phyloP scores from a whole-genome alignment of 805 yeast genomes.

The Debaryomyces prosopidis region DNA sequence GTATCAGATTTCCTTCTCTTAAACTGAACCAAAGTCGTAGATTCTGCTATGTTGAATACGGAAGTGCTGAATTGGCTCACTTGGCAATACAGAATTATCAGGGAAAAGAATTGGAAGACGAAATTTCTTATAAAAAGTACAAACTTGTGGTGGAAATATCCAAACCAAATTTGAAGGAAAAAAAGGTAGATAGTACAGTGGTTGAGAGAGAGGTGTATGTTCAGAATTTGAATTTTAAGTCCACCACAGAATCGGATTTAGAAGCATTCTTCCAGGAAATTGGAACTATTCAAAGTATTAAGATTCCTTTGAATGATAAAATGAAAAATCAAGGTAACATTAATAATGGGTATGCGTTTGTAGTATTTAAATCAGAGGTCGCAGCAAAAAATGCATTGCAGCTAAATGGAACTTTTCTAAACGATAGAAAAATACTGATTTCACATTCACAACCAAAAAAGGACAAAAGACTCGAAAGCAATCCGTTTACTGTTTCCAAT shows the following conservation, averaged over 20 bases:
- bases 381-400: slow-evolving; percentile 50
- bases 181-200: slow-evolving; percentile 45
- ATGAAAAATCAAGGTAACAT: slow-evolving; percentile 29
- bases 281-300: slow-evolving; percentile 56
- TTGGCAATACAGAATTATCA: slow-evolving; percentile 44
- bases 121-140: slow-evolving; percentile 22
- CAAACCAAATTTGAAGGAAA: slow-evolving; percentile 41
- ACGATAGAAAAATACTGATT: slow-evolving; percentile 51
- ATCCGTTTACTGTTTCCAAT: slow-evolving; percentile 7
- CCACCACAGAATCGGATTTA: slow-evolving; percentile 40
- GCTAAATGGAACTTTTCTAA: slow-evolving; percentile 41
- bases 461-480: slow-evolving; percentile 13
- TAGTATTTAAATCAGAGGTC: slow-evolving; percentile 44
- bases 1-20: slow-evolving; percentile 66
- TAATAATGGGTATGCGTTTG: slow-evolving; percentile 69
- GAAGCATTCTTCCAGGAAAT: slow-evolving; percentile 41
- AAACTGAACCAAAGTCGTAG: slow-evolving; percentile 55
- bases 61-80: slow-evolving; percentile 41
- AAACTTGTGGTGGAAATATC: slow-evolving; percentile 60
- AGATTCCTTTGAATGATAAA: slow-evolving; percentile 44
- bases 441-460: slow-evolving; percentile 27
- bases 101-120: slow-evolving; percentile 34
- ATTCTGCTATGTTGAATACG: slow-evolving; percentile 72
- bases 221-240: slow-evolving; percentile 49
- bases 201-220: slow-evolving; percentile 61